A percentile compares a stretch with the other conserved stretches of the same genome.
phyloP scores from a whole-genome alignment of 768 basidiomycete genomes.

The Lentinula sp. region DNA sequence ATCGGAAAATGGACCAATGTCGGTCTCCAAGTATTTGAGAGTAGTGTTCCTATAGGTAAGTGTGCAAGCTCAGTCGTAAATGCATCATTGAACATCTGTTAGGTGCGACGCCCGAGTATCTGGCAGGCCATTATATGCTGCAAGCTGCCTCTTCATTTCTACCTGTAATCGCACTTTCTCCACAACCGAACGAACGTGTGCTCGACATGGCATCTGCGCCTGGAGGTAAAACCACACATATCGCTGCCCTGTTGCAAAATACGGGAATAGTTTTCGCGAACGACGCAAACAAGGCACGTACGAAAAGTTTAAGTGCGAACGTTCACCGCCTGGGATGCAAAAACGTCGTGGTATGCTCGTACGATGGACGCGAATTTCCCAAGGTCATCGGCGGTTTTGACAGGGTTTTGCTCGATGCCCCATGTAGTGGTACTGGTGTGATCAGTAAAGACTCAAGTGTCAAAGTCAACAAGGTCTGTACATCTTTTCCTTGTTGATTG shows the following conservation, averaged over 20 bases:
- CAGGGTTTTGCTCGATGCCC: slow-evolving; percentile 93
- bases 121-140: slow-evolving; percentile 99
- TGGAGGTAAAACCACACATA: slow-evolving; percentile 97
- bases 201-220: slow-evolving; percentile 99
- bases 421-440: slow-evolving; percentile 97
- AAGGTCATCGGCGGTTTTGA: slow-evolving; percentile 99
- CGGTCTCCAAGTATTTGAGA: slow-evolving; percentile 97
- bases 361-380: slow-evolving; percentile 96
- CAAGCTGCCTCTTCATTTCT: slow-evolving; percentile 98
- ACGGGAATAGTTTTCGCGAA: slow-evolving; percentile 98
- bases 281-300: slow-evolving; percentile 89
- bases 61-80: neutral
- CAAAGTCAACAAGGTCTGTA: slow-evolving; percentile 91
- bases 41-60: slow-evolving; percentile 85
- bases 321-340: slow-evolving; percentile 96
- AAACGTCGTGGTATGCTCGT: slow-evolving; percentile 95
- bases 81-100: slow-evolving; percentile 2
- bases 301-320: slow-evolving; percentile 95
- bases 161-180: slow-evolving; percentile 94
- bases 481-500: neutral
- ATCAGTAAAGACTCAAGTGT: slow-evolving; percentile 97
- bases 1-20: slow-evolving; percentile 99
- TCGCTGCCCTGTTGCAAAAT: slow-evolving; percentile 94
- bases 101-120: slow-evolving; percentile 97
- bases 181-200: slow-evolving; percentile 89